These are phyloP conservation scores for Sclerotinia trifoliorum DNA, from an alignment of 2,329 filamentous ascomycete genomes.

Conservation along the genomic window DNA sequence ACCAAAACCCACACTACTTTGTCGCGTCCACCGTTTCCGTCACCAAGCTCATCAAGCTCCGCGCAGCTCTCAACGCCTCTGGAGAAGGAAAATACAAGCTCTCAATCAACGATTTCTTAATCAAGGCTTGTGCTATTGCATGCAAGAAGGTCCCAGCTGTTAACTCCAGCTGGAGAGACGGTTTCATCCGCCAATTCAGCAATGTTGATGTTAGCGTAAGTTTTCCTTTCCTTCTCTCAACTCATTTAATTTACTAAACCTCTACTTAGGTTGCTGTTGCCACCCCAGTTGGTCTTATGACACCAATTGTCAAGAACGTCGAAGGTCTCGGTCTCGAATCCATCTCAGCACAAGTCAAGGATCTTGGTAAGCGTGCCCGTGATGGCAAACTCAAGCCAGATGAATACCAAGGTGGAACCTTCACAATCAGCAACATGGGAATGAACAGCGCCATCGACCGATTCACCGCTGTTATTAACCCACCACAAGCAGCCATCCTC, in stretches of 20 bases:
- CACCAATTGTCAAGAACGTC: conserved; percentile 90
- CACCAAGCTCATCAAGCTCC: conserved; percentile 92
- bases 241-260: conserved; percentile 12
- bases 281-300: conserved; percentile 92
- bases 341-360: conserved; percentile 90
- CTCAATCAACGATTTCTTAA: conserved; percentile 98
- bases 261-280: conserved; percentile 48
- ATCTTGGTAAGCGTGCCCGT: conserved; percentile 91
- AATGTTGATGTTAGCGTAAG: conserved; percentile 90
- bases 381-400: conserved; percentile 99
- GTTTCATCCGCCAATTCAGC: conserved; percentile 89
- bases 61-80: conserved; percentile 84
- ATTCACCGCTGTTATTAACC: conserved; percentile 99
- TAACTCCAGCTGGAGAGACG: conserved; percentile 93
- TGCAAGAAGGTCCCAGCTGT: conserved; percentile 91
- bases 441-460: conserved; percentile 97
- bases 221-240: conserved; percentile 42
- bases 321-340: conserved; percentile 81
- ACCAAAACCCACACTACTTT: conserved; percentile 98
- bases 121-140: conserved; percentile 90
- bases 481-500: conserved; percentile 91
- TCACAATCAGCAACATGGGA: conserved; percentile 99
- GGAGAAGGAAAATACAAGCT: conserved; percentile 96
- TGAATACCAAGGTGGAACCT: conserved; percentile 98
- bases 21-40: conserved; percentile 90